These are phyloP conservation scores for Nasturtium officinale DNA, from an alignment of 345 rosid species.

Conservation along the genomic window DNA sequence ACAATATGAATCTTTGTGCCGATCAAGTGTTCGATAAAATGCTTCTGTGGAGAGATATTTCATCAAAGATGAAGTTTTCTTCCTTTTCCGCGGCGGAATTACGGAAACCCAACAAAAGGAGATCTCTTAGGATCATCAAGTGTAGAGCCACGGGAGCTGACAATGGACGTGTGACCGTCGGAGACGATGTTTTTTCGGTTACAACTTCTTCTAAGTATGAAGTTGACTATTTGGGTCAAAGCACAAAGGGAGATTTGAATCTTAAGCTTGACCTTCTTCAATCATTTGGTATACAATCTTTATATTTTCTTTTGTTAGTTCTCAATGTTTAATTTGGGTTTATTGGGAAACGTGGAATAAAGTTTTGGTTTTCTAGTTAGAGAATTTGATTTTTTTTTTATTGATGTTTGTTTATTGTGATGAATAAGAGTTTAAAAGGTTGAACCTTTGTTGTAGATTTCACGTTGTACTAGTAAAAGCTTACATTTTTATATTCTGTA, in stretches of 20 bases:
- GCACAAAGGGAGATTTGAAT: conserved; percentile 94
- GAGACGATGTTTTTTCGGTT: conserved; percentile 67
- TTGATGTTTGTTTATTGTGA: background rate
- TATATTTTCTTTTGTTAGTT: background rate
- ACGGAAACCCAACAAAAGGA: conserved; percentile 13
- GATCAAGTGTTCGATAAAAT: conserved; percentile 38
- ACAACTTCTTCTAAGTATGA: conserved; percentile 64
- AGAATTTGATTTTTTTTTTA: conserved; percentile 1
- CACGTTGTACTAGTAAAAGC: background rate
- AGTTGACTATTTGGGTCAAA: conserved; percentile 92
- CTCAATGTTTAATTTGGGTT: background rate
- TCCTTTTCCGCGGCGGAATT: conserved; percentile 8
- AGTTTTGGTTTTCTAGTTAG: conserved; percentile 8
- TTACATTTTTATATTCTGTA: conserved; percentile 21
- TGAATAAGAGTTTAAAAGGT: conserved; percentile 10
- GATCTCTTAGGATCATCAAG: conserved; percentile 40
- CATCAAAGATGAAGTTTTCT: conserved; percentile 18
- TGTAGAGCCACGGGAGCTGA: conserved; percentile 42
- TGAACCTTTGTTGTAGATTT: conserved; percentile 15
- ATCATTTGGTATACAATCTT: conserved; percentile 36
- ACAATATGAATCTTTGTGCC: conserved; percentile 20
- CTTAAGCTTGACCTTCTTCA: conserved; percentile 66
- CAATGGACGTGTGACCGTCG: conserved; percentile 42
- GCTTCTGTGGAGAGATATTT: conserved; percentile 31
- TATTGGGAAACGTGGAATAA: background rate